Percentiles rank a stretch among this genome's conserved stretches.
Evolutionary conservation across 2,329 filamentous ascomycete species (phyloP).

Genomic region (Fonsecaea erecta): DNA sequence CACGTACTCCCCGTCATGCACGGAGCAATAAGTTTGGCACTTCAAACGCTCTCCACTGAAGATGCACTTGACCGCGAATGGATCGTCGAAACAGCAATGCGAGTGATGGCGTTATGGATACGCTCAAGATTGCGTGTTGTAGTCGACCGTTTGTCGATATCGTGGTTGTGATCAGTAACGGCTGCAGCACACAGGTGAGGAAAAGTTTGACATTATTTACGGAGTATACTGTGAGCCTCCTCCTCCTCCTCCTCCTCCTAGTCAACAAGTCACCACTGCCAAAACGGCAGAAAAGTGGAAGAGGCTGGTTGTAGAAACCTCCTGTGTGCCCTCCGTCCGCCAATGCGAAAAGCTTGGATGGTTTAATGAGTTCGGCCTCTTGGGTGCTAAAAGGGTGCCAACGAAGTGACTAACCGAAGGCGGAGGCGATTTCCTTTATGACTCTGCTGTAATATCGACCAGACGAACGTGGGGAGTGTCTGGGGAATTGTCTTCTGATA

Average conservation of each 20-base stretch:
- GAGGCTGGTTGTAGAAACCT: neutral
- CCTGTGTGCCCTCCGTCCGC: neutral
- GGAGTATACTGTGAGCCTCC: neutral
- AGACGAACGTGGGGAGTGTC: neutral
- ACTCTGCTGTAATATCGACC: neutral
- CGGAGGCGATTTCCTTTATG: neutral
- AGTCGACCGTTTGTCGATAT: too few relatives aligned
- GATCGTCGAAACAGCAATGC: neutral
- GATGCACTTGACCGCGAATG: neutral
- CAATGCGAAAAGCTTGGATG: neutral
- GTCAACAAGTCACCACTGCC: neutral
- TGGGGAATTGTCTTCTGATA: too few relatives aligned
- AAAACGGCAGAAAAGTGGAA: neutral
- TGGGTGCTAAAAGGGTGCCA: too few relatives aligned
- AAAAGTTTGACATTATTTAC: neutral
- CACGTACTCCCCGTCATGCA: slow-evolving; percentile 9
- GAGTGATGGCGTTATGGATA: too few relatives aligned
- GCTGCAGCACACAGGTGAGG: neutral
- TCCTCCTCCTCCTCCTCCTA: neutral
- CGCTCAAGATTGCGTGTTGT: neutral
- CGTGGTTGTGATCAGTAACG: neutral
- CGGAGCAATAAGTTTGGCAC: neutral
- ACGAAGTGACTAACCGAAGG: neutral
- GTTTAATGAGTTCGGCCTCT: too few relatives aligned
- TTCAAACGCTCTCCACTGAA: neutral